Conservation (phyloP, 768 basidiomycete species). For the Xerocomellus amylosporus region DNA sequence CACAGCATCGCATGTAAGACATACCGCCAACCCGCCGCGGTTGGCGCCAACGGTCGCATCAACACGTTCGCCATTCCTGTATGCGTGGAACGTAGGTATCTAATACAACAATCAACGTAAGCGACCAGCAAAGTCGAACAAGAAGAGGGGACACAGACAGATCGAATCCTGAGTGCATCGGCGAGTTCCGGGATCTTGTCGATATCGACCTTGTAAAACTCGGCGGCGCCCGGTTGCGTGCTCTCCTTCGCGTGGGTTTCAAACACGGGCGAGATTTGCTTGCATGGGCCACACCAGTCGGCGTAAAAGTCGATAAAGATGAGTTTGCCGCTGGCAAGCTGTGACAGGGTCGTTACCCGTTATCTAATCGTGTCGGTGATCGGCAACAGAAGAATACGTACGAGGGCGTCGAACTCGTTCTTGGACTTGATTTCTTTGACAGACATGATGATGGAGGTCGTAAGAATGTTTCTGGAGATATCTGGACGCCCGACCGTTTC, state of each 20-base stretch:
- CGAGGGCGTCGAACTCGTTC: not conserved
- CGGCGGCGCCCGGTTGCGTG: constrained; percentile 28
- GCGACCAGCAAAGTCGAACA: no score
- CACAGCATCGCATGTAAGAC: not conserved
- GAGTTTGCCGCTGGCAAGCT: constrained; percentile 1
- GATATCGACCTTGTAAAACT: constrained; percentile 73
- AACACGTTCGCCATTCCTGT: not conserved
- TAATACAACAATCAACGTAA: not conserved
- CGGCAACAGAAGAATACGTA: not conserved
- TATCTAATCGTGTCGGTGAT: not conserved
- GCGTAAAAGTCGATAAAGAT: constrained; percentile 21
- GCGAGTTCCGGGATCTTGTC: constrained; percentile 51
- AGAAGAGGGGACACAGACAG: constrained; percentile 38
- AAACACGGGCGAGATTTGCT: constrained; percentile 15
- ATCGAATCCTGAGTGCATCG: constrained; percentile 49
- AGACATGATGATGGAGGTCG: not conserved
- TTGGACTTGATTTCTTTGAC: not conserved
- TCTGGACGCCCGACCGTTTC: not conserved
- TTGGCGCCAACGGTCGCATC: not conserved
- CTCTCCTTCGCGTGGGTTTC: not conserved
- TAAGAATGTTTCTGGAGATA: not conserved
- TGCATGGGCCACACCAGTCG: constrained; percentile 19
- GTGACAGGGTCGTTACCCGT: not conserved
- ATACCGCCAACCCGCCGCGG: not conserved
- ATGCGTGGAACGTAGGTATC: constrained; percentile 21